These are phyloP conservation scores for Desmodesmus armatus DNA, from an alignment of 139 green algal species.

Conservation along the genomic window DNA sequence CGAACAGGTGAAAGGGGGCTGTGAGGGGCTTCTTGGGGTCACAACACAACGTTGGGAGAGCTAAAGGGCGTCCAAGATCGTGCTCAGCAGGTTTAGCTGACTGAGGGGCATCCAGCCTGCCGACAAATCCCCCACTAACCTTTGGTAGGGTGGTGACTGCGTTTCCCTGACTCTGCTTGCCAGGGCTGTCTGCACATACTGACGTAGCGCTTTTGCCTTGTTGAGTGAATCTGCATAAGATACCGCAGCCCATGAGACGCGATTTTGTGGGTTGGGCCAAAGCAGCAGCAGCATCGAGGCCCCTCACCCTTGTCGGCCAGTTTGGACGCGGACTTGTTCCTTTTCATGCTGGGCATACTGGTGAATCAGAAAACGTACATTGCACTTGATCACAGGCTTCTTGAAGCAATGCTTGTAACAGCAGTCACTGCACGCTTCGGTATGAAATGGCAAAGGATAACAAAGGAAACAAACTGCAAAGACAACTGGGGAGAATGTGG, in stretches of 20 bases:
- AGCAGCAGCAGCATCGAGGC: background rate
- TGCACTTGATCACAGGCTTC: too few species aligned
- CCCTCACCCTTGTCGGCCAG: background rate
- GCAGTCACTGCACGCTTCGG: too few species aligned
- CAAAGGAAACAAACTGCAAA: too few species aligned
- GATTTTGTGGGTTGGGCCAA: background rate
- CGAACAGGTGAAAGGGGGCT: background rate
- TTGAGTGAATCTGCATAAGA: background rate
- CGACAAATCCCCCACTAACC: constrained; percentile 35
- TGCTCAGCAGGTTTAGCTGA: background rate
- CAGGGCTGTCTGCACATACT: constrained; percentile 50
- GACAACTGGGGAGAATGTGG: too few species aligned
- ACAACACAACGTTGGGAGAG: too few species aligned
- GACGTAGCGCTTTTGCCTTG: constrained; percentile 2
- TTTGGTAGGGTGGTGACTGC: constrained; percentile 49
- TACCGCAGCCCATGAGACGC: background rate
- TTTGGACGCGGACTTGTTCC: background rate
- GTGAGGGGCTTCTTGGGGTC: too few species aligned
- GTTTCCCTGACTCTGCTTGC: constrained; percentile 32
- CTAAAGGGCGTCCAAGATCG: background rate
- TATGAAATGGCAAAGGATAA: too few species aligned
- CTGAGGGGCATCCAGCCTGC: background rate
- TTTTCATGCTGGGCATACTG: background rate
- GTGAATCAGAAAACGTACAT: too few species aligned
- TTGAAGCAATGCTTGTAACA: too few species aligned